Conservation (phyloP, 345 rosid genomes). For the Corymbia maculata region DNA sequence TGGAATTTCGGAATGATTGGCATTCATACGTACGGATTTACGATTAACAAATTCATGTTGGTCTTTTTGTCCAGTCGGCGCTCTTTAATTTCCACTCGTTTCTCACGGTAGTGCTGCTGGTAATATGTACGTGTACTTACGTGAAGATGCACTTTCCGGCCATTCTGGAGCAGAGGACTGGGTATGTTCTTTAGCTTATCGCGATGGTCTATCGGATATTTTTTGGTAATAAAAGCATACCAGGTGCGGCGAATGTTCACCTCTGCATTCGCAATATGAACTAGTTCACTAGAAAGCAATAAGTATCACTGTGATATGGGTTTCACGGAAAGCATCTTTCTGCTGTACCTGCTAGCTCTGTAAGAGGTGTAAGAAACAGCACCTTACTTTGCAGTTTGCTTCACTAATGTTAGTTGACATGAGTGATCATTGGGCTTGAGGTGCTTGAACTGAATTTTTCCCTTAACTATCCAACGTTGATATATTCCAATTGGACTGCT, state of each 20-base stretch:
- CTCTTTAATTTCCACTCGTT: conserved; percentile 94
- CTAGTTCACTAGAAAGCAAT: neutral
- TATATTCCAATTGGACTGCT: neutral
- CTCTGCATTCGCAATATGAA: neutral
- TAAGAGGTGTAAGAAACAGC: neutral
- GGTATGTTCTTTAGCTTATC: conserved; percentile 22
- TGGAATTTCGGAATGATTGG: neutral
- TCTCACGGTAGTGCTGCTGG: conserved; percentile 78
- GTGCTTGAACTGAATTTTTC: neutral
- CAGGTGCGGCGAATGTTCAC: neutral
- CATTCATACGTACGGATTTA: neutral
- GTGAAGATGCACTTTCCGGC: conserved; percentile 98
- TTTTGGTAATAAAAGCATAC: neutral
- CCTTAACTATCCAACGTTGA: neutral
- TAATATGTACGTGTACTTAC: conserved; percentile 83
- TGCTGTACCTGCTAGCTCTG: neutral
- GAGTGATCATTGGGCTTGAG: neutral
- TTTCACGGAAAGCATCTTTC: neutral
- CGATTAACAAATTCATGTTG: neutral
- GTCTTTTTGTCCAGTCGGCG: conserved; percentile 48
- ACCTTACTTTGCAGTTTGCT: neutral
- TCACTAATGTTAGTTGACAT: neutral
- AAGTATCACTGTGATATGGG: neutral
- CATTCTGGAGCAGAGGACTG: conserved; percentile 83
- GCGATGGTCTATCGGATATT: neutral